Evolutionary conservation across 2,329 filamentous ascomycete species (phyloP), one percentile per base, ranked within the genome.

Genomic region (Claviceps sp.): DNA sequence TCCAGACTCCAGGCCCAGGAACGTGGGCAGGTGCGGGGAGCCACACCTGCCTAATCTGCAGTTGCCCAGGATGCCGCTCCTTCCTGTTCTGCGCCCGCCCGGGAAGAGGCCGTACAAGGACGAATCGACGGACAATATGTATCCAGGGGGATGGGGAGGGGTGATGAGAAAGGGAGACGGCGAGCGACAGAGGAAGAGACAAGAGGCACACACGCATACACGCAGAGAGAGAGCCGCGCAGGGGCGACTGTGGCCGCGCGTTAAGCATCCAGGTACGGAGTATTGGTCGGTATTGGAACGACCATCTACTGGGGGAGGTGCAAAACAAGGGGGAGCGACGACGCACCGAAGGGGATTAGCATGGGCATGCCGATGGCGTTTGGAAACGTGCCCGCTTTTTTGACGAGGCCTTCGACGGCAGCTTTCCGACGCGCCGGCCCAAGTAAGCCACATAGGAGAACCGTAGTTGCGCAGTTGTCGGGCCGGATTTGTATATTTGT

Each of bases 41-140:
- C 40, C 50, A 47, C 43, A 51, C 50, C 34, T 51, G 30, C 43
- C 50, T n/a, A 47, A 40, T 51, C 50, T 51, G 50, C 43, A 47
- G 22, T 11, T 19, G 42, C 24, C 34, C 22, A 39, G 34, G 50
- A 48, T 48, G 30, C 10, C 16, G 26, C 45, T 47, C 45, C 30
- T n/a, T 26, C 46, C 7, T 14, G 37, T 30, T 14, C 43, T 45
- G 44, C 24, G 22, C 24, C 16, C 22, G 24, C 26, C 11, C n/a
- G n/a, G 30, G 17, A 16, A 16, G 17, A 47, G 26, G 10, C n/a
- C 22, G n/a, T 30, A 39, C 17, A 38, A 47, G 37, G 26, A 19
- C 26, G 14, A 47, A 47, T 38, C 30, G 45, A 47, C 45, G 19
- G 30, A 11, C 44, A 46, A 14, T 14, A 22, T 7, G 22, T 10